phyloP scores from a whole-genome alignment of 495 filamentous ascomycete species.

The Terfezia claveryi region DNA sequence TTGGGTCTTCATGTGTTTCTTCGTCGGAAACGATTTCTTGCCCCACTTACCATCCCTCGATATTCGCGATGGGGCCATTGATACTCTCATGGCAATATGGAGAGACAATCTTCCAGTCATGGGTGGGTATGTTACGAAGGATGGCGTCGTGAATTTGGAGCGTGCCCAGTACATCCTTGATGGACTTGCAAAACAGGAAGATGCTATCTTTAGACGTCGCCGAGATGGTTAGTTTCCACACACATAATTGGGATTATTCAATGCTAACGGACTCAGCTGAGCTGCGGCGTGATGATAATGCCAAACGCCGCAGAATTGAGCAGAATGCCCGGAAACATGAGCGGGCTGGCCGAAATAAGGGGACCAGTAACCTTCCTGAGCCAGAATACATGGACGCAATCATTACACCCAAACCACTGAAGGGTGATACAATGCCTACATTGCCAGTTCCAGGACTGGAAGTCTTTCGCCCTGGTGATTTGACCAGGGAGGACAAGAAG shows the following conservation, averaged over 20 bases:
- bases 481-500: conserved; percentile 34
- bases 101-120: conserved; percentile 73
- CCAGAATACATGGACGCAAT: not conserved
- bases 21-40: conserved; percentile 97
- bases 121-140: conserved; percentile 87
- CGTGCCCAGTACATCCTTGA: conserved; percentile 72
- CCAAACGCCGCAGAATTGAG: conserved; percentile 53
- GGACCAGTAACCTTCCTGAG: not conserved
- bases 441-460: conserved; percentile 26
- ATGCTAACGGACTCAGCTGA: conserved; percentile 26
- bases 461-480: conserved; percentile 39
- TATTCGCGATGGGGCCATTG: conserved; percentile 91
- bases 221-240: conserved; percentile 27
- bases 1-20: conserved; percentile 99
- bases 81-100: conserved; percentile 89
- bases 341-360: conserved; percentile 24
- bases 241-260: not conserved
- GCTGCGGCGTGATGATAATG: conserved; percentile 53
- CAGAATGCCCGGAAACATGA: conserved; percentile 27
- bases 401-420: not conserved
- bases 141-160: conserved; percentile 73
- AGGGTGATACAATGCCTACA: conserved; percentile 22
- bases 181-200: conserved; percentile 83
- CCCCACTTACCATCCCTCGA: conserved; percentile 91
- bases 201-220: conserved; percentile 73